These are phyloP conservation scores for Panicum hallii DNA, from an alignment of 202 grass and related monocot species.

Conservation along the genomic window DNA sequence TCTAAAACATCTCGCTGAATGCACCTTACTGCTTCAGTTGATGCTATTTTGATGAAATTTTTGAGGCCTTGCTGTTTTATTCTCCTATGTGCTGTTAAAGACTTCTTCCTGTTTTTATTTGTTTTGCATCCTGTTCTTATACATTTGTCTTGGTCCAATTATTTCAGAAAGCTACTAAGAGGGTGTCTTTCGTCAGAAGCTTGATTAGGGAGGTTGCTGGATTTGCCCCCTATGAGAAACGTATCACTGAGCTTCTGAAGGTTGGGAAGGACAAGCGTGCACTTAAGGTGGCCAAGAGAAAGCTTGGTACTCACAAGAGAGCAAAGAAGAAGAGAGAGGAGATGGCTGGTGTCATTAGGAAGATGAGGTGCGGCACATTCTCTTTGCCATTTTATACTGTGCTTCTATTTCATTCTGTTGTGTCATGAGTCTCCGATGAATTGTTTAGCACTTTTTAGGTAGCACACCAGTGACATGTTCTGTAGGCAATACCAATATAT, in stretches of 20 bases:
- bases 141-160: neutral
- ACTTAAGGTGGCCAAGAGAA: slow-evolving; percentile 86
- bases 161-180: slow-evolving; percentile 73
- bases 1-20: slow-evolving; percentile 46
- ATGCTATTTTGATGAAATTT: neutral
- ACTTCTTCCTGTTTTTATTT: neutral
- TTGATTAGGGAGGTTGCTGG: slow-evolving; percentile 92
- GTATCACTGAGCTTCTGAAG: slow-evolving; percentile 93
- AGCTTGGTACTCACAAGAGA: slow-evolving; percentile 95
- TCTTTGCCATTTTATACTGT: neutral
- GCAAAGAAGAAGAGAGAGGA: slow-evolving; percentile 99
- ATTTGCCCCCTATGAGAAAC: slow-evolving; percentile 86
- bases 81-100: neutral
- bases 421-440: neutral
- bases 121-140: neutral
- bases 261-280: slow-evolving; percentile 94
- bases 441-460: neutral
- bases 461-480: neutral
- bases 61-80: neutral
- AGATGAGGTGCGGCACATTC: slow-evolving; percentile 59
- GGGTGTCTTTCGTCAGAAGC: slow-evolving; percentile 72
- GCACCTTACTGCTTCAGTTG: neutral
- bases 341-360: slow-evolving; percentile 82
- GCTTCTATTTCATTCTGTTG: neutral
- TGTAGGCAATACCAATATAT: no score